Evolutionary conservation across 192 early-diverging fungal genomes (phyloP), one percentile per base, ranked within the genome.

Genomic region (Mortierella claussenii): DNA sequence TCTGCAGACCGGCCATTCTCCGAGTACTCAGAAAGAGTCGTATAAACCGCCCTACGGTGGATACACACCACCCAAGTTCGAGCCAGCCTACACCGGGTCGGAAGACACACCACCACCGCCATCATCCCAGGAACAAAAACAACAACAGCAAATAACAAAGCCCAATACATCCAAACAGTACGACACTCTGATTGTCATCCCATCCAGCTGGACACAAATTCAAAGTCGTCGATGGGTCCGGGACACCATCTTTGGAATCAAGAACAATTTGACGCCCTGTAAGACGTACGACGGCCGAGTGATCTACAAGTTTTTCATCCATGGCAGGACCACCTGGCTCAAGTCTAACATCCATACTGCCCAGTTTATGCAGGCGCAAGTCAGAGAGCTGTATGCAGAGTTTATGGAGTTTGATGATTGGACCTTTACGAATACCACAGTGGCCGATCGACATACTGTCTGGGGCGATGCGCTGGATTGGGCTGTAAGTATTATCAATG

Each of bases 351-450:
- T 67, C 23, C 54, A 76, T 34, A 43, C 64, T 0, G 73, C 73
- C 8, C 55, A 76, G 37, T 67, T 53, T 12, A 67, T 67, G 64
- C 51, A 67, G 24, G 64, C 57, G 8, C 73, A 62, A 27, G 54
- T 65, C 33, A 44, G 81, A 51, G 59, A 53, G 30, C 46, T 86
- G 20, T 69, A 79, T 43, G 73, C 75, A 8, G 87, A 88, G 52
- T 74, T 74, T 11, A 85, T 86, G 63, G 87, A 88, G 54, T 88
- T 69, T 69, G 65, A 83, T 30, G 87, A 88, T 40, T 50, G 51
- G 55, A 13, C 53, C 3, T 66, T 66, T 26, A 66, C 64, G 1
- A 76, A 76, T 49, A 46, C 21, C 4, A 67, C 73, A 18, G 69
- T 65, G 23, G 28, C 51, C 0, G 28, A 50, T 30, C 51, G 34